A percentile compares a stretch with the other conserved stretches of the same genome.
Conservation (phyloP, 805 yeast genomes). For the Yarrowia hollandica region DNA sequence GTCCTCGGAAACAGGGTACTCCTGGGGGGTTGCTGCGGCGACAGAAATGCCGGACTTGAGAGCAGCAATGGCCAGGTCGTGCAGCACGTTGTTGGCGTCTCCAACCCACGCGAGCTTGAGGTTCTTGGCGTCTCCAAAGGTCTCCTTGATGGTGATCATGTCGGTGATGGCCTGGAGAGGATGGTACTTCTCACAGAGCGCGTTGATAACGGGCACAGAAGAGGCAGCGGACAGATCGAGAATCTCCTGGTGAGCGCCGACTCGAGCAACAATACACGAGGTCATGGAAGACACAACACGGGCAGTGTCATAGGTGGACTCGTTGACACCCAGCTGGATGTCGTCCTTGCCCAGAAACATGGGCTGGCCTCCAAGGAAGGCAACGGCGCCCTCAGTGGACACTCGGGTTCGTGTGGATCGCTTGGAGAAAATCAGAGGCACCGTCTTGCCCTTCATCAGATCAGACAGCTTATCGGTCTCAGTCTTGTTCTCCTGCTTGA, state of each 20-base stretch:
- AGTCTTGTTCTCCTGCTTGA: constrained; percentile 53
- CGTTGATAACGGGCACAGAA: constrained; percentile 86
- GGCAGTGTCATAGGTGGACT: constrained; percentile 83
- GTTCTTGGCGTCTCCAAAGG: constrained; percentile 53
- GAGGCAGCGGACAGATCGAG: constrained; percentile 75
- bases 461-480: constrained; percentile 40
- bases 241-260: constrained; percentile 79
- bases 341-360: constrained; percentile 96
- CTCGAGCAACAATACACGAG: constrained; percentile 96
- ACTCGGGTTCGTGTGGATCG: constrained; percentile 95
- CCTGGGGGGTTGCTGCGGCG: constrained; percentile 79
- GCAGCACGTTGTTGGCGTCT: constrained; percentile 92
- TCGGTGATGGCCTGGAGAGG: constrained; percentile 96
- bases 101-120: constrained; percentile 94
- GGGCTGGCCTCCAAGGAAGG: constrained; percentile 92
- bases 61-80: constrained; percentile 87
- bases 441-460: constrained; percentile 74
- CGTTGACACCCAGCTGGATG: constrained; percentile 95
- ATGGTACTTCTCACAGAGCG: constrained; percentile 89
- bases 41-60: constrained; percentile 81
- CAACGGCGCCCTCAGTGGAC: constrained; percentile 91
- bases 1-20: constrained; percentile 58
- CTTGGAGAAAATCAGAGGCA: constrained; percentile 82
- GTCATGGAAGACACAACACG: constrained; percentile 93
- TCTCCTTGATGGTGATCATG: constrained; percentile 78